A percentile compares a stretch with the other conserved stretches of the same genome.
Evolutionary conservation across 306 rosid genomes (phyloP).

Genomic region (Inga leiocalycina): DNA sequence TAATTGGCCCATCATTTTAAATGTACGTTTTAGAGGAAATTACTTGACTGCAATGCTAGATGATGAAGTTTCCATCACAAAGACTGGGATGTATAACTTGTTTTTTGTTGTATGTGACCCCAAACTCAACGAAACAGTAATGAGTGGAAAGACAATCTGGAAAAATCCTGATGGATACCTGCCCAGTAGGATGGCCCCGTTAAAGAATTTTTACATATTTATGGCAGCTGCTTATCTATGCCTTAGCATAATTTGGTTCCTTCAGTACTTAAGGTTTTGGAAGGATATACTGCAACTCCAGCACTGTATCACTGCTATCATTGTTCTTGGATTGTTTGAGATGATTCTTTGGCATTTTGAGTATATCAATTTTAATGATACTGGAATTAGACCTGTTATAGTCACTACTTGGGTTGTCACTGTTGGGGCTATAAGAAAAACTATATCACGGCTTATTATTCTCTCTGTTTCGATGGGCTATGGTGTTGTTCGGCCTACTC

Average conservation of each 20-base stretch:
- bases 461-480: slow-evolving; percentile 95
- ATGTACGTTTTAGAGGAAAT: slow-evolving; percentile 60
- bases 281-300: slow-evolving; percentile 89
- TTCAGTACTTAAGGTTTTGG: slow-evolving; percentile 93
- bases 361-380: slow-evolving; percentile 74
- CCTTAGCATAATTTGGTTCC: slow-evolving; percentile 73
- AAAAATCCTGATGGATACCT: slow-evolving; percentile 88
- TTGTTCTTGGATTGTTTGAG: slow-evolving; percentile 90
- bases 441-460: slow-evolving; percentile 78
- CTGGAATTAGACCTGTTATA: slow-evolving; percentile 79
- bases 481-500: slow-evolving; percentile 97
- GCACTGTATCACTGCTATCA: slow-evolving; percentile 82
- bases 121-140: slow-evolving; percentile 71
- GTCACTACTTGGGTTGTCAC: slow-evolving; percentile 95
- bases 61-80: slow-evolving; percentile 54
- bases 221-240: slow-evolving; percentile 71
- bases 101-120: slow-evolving; percentile 93
- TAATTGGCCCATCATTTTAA: slow-evolving; percentile 78
- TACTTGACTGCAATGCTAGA: slow-evolving; percentile 40
- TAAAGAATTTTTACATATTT: slow-evolving; percentile 72
- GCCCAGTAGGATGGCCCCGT: slow-evolving; percentile 95
- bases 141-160: slow-evolving; percentile 93
- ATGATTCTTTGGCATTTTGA: slow-evolving; percentile 97
- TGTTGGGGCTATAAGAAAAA: slow-evolving; percentile 76
- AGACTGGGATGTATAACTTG: slow-evolving; percentile 97